Evolutionary conservation across 257 asterid genomes (phyloP), one percentile per base, ranked within the genome.

Genomic region (Solanum ossicruentum): DNA sequence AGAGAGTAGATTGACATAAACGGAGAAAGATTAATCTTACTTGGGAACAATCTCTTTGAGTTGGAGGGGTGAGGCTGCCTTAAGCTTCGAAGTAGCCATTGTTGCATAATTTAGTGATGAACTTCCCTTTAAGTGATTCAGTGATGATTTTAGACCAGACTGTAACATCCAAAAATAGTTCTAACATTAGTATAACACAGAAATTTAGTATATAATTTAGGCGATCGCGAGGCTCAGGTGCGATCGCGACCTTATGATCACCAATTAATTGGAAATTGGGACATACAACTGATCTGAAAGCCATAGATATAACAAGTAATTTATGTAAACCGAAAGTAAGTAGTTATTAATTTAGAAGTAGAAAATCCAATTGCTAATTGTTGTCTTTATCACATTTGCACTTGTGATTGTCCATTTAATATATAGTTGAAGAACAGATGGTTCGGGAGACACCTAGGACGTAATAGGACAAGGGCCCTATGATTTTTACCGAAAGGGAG

Each of bases 61-160:
- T 20, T 84, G 69, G 52, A 43, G 49, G 83, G 75, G 47, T 86
- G 84, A 75, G 61, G 47, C 4, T 91, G 82, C 86, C 85, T 89
- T 88, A 65, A 87, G 28, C 36, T 67, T 87, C 12, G 92, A 88
- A 28, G 78, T 57, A 49, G 86, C 83, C 1, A 89, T 85, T 26
- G 91, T 89, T 8, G 86, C 72, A 26, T 87, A 87, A 79, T 28
- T 86, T 26, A 47, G 12, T 41, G 73, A 81, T 12, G 89, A 80
- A 12, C 51, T 87, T 54, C 88, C 87, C 9, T 84, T 84, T 20
- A 90, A 82, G 23, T 85, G 84, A 71, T 23, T 85, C 3, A 72
- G 23, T 77, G 79, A 71, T 10, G 85, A 58, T 70, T 81, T 89
- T 80, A 87, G 57, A 23, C 55, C 45, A 84, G 20, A 84, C 93